A percentile compares a stretch with the other conserved stretches of the same genome.
Evolutionary conservation across 164 flowering plant species (phyloP).

Genomic region (Macadamia tetraphylla): DNA sequence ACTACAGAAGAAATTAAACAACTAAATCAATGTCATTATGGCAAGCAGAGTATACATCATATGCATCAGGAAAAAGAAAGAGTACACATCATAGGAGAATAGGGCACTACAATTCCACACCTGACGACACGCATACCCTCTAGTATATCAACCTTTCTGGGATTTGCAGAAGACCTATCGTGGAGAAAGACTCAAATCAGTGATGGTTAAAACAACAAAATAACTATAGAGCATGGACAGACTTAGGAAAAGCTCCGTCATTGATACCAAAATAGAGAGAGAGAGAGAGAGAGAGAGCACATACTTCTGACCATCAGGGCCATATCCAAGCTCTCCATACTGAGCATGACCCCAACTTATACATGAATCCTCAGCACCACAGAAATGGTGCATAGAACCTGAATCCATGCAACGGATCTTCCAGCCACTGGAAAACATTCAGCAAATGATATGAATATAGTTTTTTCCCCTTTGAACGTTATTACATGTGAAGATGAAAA

Average conservation of each 20-base stretch:
- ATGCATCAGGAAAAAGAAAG: no score
- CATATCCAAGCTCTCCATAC: constrained; percentile 95
- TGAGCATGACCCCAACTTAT: constrained; percentile 97
- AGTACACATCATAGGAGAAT: background rate
- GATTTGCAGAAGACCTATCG: constrained; percentile 78
- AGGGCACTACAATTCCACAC: constrained; percentile 24
- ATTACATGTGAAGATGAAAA: no score
- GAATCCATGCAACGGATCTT: constrained; percentile 96
- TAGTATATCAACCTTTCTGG: constrained; percentile 86
- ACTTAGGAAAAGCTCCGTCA: background rate
- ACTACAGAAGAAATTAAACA: constrained; percentile 26
- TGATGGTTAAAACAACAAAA: constrained; percentile 3
- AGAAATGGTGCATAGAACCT: constrained; percentile 75
- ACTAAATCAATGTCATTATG: background rate
- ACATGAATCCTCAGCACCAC: constrained; percentile 91
- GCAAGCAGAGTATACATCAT: background rate
- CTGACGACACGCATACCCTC: constrained; percentile 90
- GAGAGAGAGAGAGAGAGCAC: background rate
- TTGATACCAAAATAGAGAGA: background rate
- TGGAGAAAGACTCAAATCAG: constrained; percentile 4
- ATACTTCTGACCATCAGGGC: constrained; percentile 84
- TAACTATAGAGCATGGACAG: background rate
- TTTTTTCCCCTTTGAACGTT: no score
- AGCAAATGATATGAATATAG: background rate
- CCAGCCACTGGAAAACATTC: constrained; percentile 71